Evolutionary conservation across 2,329 filamentous ascomycete genomes (phyloP), one percentile per base, ranked within the genome.

Genomic region (Elsinoe batatas): DNA sequence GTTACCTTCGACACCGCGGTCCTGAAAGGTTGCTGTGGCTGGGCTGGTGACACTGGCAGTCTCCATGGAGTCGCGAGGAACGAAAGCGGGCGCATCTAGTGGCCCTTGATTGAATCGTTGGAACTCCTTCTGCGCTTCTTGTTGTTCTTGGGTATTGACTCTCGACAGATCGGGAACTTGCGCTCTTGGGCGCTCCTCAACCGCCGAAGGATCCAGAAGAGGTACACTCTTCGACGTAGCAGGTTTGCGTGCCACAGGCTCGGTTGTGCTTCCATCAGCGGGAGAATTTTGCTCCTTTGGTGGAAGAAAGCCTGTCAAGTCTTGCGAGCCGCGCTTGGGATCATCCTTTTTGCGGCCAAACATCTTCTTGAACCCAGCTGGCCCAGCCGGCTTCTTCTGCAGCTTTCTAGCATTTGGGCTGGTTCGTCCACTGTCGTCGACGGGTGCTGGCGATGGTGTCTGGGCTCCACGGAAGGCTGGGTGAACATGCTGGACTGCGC

Each of bases 81-180:
- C 77, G 65, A 94, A 95, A 1, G 90, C 88, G 2, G 93, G 91
- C 68, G 93, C 87, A 56, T 97, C 90, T 20, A 96, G 78, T 1
- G 93, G 93, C 1, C 91, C 93, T 71, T 97, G 91, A 64, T 93
- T 87, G 65, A 97, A 97, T 20, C 75, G 76, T 13, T 79, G 79
- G 64, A 84, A 83, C 56, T 84, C 83, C 10, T 78, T 71, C 32
- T 76, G 73, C n/a, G 81, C 79, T 61, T 84, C 78, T 40, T 72
- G 71, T 6, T 76, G 78, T 59, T 87, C 80, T 7, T 73, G 71
- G 10, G 26, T 44, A 20, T 55, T 47, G 30, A 51, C 75, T 73
- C 47, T 77, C 76, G 5, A 69, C 67, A 30, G 67, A 68, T 58
- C 72, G 70, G 4, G 63, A 59, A 53, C 58, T 51, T 36, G 17